Base-by-base conservation (phyloP, 768 basidiomycete species). In the Neoboletus brunneissimus region DNA sequence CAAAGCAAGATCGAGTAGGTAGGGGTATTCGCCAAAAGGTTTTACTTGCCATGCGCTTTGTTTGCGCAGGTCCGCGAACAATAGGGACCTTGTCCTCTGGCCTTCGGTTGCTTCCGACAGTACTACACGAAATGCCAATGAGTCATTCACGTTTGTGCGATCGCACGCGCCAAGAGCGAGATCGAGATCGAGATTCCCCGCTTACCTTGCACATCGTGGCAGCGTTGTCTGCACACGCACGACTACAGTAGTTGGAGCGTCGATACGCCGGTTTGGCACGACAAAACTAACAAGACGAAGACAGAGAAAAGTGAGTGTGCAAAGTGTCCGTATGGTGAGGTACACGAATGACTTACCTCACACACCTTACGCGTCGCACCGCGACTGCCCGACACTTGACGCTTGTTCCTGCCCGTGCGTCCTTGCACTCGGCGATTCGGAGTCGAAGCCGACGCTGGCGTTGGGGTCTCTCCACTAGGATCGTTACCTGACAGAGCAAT, bases 181-280 rank as follows among this genome's bases (percentile, higher is more conserved):
- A 49, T 20, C 5, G 32, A 48, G 16, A 45, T 13, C 13, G 6
- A n/a, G n/a, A n/a, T n/a, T n/a, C n/a, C n/a, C 9, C 1, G 34
- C 60, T 25, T 22, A 63, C 69, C 27, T 72, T 68, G 54, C 71
- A 72, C 47, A 51, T 58, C 37, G 42, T 49, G 13, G 61, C 63
- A 20, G 83, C 83, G 38, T 71, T 61, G 9, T 76, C 70, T 18
- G 82, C 84, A 65, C 85, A 87, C 46, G 75, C 78, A 71, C 82
- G 84, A 58, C 85, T 81, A 61, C 86, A 87, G 59, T 77, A 87
- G 25, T 79, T 78, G 60, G 81, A 81, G 51, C 76, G 77, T 58
- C 75, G 78, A 58, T 77, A 77, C 60, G 83, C 81, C 0, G 83
- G 82, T 59, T 81, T 84, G 64, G 78, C 76, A 60, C 79, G 79